Evolutionary conservation across 768 basidiomycete genomes (phyloP).

Genomic region (Kwoniella mangroviensis): DNA sequence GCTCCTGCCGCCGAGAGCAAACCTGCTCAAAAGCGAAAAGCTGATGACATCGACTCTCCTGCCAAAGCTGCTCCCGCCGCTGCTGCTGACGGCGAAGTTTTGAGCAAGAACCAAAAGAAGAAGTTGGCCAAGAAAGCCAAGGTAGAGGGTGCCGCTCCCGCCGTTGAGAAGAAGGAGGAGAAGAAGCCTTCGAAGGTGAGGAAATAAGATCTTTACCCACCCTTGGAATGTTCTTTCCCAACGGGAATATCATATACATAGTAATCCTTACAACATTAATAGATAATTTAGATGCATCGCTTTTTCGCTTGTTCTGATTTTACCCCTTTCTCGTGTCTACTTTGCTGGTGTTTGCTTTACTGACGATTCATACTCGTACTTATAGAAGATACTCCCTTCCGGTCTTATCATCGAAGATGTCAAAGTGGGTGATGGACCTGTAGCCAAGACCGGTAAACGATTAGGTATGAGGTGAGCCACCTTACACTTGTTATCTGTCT

Average conservation of each 20-base stretch:
- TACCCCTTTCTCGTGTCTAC: background rate
- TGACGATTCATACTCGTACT: background rate
- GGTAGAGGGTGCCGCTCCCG: constrained; percentile 57
- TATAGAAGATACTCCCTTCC: constrained; percentile 62
- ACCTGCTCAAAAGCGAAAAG: constrained; percentile 66
- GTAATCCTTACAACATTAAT: background rate
- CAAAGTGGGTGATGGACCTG: constrained; percentile 79
- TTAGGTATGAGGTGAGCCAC: constrained; percentile 69
- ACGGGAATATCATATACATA: no score
- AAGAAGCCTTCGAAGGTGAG: constrained; percentile 52
- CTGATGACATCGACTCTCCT: constrained; percentile 66
- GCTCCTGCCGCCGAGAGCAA: constrained; percentile 45
- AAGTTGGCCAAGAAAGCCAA: constrained; percentile 73
- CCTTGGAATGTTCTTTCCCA: constrained; percentile 1
- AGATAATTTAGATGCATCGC: constrained; percentile 10
- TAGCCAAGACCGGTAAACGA: constrained; percentile 81
- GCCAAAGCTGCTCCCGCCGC: constrained; percentile 50
- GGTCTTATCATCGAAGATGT: constrained; percentile 78
- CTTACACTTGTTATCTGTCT: background rate
- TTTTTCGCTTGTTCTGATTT: background rate
- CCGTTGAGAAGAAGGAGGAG: constrained; percentile 47
- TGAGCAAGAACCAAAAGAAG: constrained; percentile 68
- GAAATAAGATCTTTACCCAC: constrained; percentile 19
- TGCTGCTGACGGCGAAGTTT: constrained; percentile 36
- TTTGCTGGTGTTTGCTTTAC: background rate